These are phyloP conservation scores for Oryza nivara DNA, from an alignment of 176 grass and related monocot species.

Conservation along the genomic window DNA sequence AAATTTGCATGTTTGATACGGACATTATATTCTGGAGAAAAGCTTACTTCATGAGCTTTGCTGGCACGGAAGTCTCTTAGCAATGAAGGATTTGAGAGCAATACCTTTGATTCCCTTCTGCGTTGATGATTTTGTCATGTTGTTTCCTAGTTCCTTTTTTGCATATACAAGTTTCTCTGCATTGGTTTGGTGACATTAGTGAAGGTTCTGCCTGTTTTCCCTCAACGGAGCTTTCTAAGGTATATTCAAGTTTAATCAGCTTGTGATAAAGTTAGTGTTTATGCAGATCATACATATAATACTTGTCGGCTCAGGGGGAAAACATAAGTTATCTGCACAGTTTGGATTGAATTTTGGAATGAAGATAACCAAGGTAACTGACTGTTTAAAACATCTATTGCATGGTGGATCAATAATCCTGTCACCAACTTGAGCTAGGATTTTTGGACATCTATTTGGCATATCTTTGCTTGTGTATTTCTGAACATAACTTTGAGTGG, in stretches of 20 bases:
- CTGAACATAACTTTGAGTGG: constrained; percentile 41
- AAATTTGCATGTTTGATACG: constrained; percentile 52
- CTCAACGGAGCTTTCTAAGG: constrained; percentile 31
- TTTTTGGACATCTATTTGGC: constrained; percentile 31
- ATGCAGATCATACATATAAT: constrained; percentile 11
- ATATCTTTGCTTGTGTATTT: constrained; percentile 34
- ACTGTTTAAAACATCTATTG: constrained; percentile 28
- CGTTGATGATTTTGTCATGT: constrained; percentile 39
- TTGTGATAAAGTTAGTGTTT: constrained; percentile 10
- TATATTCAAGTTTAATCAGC: constrained; percentile 21
- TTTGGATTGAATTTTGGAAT: constrained; percentile 2
- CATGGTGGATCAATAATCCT: constrained; percentile 6
- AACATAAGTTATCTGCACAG: neutral
- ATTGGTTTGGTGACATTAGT: constrained; percentile 37
- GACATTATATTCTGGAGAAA: constrained; percentile 54
- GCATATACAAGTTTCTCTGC: constrained; percentile 35
- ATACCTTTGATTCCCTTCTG: constrained; percentile 45
- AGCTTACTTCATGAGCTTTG: constrained; percentile 34
- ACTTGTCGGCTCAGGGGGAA: constrained; percentile 18
- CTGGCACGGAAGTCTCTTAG: constrained; percentile 35
- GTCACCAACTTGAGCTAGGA: constrained; percentile 36
- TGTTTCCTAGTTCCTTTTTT: constrained; percentile 53
- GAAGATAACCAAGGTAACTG: constrained; percentile 22
- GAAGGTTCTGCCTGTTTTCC: constrained; percentile 38
- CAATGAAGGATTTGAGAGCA: constrained; percentile 31